Evolutionary conservation across 768 basidiomycete species (phyloP), one percentile per base, ranked within the genome.

Genomic region (Brasilioporus rufonigricans): DNA sequence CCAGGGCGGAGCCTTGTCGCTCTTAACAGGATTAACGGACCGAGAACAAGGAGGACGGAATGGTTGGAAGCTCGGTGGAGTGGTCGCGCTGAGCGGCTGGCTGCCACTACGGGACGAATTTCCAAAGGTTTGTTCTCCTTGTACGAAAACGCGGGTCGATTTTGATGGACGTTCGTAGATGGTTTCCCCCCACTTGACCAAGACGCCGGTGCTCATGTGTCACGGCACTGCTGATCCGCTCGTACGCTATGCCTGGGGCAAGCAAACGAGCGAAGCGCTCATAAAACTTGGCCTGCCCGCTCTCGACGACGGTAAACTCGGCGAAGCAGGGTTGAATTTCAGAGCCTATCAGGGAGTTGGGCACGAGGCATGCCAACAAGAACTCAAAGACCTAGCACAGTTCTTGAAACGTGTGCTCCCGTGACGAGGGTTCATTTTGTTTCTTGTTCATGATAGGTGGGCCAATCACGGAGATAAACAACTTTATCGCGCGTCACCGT

Each of bases 201-300:
- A 78, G 5, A 77, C 83, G n/a, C 89, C 93, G 1, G 77, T 95
- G 26, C 94, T 96, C 71, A 91, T 90, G 85, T 93, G 89, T 13
- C 91, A 93, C 59, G 93, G 93, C 23, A 80, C 76, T 7, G 76
- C 69, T 16, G 94, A 98, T 72, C 85, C 82, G 8, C 76, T 96
- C 23, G 86, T 97, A 50, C 77, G 77, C 53, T 77, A 76, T 61
- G 58, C 76, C 19, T 75, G 83, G 49, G 82, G 83, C 21, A 66
- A 77, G 52, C 68, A 69, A 44, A 88, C 89, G 11, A 71, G 77
- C 33, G 78, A 84, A 7, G 78, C 80, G 53, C 72, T 96, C 43
- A 79, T 76, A 26, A 66, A 75, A 12, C 65, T 90, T 39, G 82
- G 83, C 14, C 74, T 88, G 48, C 62, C 77, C 19, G 65, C 50